Percentiles rank a stretch among this genome's conserved stretches.
Evolutionary conservation across 305 asterid species (phyloP).

Genomic region (Fraxinus paxiana): DNA sequence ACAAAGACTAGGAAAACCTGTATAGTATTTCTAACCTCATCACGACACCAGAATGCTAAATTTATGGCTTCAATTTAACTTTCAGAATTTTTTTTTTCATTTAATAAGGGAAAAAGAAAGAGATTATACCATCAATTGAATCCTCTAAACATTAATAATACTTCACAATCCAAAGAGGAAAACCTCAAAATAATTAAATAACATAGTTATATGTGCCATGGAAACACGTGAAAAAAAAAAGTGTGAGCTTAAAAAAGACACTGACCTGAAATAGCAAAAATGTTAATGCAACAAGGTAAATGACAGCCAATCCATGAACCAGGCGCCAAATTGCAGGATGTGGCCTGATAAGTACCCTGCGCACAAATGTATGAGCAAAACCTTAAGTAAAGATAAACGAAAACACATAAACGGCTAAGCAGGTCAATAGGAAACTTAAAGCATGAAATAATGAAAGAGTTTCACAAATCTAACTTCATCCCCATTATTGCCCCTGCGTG

Average conservation of each 20-base stretch:
- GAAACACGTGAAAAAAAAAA: constrained; percentile 1
- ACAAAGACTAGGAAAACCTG: background rate
- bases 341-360: constrained; percentile 91
- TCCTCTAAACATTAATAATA: background rate
- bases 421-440: constrained; percentile 14
- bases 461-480: background rate
- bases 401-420: background rate
- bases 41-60: background rate
- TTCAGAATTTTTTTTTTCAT: background rate
- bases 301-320: constrained; percentile 95
- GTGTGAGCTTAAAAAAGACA: background rate
- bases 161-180: background rate
- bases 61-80: background rate
- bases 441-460: background rate
- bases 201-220: background rate
- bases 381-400: background rate
- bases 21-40: background rate
- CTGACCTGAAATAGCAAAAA: constrained; percentile 97
- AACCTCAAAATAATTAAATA: background rate
- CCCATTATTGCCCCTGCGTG: background rate
- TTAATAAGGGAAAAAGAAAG: background rate
- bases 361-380: constrained; percentile 9
- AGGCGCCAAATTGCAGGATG: constrained; percentile 99
- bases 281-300: constrained; percentile 81
- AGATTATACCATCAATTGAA: background rate